A percentile compares a stretch with the other conserved stretches of the same genome.
Evolutionary conservation across 2,329 filamentous ascomycete genomes (phyloP).

Genomic region (Dryadomyces quercus-mongolicae): DNA sequence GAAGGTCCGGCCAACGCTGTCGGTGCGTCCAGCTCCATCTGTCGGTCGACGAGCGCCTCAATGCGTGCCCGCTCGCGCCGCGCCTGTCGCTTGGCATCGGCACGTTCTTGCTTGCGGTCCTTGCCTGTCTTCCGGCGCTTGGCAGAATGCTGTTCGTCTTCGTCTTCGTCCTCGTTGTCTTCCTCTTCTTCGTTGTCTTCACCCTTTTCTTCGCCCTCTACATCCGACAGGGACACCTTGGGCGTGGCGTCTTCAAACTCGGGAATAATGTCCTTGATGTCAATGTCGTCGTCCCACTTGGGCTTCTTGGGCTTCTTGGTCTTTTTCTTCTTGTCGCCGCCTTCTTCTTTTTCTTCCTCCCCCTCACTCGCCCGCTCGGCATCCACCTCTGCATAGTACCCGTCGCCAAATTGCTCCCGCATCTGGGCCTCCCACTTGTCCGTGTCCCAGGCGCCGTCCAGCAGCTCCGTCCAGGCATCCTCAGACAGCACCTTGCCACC

Average conservation of each 20-base stretch:
- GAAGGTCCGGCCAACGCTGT: constrained; percentile 42
- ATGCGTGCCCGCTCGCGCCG: constrained; percentile 73
- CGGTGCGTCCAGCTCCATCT: constrained; percentile 61
- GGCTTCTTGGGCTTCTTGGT: constrained; percentile 65
- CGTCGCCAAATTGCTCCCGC: constrained; percentile 74
- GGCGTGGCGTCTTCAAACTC: constrained; percentile 63
- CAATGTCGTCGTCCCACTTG: constrained; percentile 93
- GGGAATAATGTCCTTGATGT: constrained; percentile 83
- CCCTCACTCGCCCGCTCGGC: constrained; percentile 35
- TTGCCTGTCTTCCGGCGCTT: constrained; percentile 50
- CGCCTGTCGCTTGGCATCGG: constrained; percentile 54
- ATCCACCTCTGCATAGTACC: constrained; percentile 70
- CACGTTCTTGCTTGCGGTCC: constrained; percentile 46
- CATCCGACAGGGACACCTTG: constrained; percentile 43
- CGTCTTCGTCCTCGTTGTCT: constrained; percentile 18
- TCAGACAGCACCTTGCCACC: constrained; percentile 56
- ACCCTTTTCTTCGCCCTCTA: constrained; percentile 23
- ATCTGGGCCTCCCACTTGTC: constrained; percentile 86
- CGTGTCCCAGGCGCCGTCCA: constrained; percentile 83
- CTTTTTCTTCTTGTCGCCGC: constrained; percentile 45
- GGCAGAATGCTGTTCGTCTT: constrained; percentile 19
- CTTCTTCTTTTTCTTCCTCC: constrained; percentile 20
- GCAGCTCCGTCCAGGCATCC: constrained; percentile 71
- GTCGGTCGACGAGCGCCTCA: constrained; percentile 73
- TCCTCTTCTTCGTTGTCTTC: constrained; percentile 21